phyloP scores from a whole-genome alignment of 2,329 filamentous ascomycete genomes.

The Colletotrichum limetticola region DNA sequence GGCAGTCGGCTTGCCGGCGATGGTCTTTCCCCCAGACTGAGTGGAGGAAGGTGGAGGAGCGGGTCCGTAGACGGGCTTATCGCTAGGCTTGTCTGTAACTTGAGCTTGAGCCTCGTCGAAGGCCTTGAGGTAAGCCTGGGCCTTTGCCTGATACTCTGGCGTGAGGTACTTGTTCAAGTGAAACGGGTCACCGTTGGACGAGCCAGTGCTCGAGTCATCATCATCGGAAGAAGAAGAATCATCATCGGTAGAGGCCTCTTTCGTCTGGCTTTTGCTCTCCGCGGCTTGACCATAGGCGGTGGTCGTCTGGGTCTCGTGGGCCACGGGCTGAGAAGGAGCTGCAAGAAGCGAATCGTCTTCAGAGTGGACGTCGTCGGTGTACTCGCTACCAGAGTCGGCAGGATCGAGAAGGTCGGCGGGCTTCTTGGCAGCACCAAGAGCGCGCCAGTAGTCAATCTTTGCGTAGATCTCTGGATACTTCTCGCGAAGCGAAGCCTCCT shows the following conservation, averaged over 20 bases:
- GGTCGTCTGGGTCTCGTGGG: background rate
- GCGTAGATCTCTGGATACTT: constrained; percentile 23
- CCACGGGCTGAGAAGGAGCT: background rate
- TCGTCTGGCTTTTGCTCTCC: background rate
- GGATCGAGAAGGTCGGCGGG: background rate
- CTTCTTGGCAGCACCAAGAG: constrained; percentile 2
- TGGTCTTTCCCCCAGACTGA: background rate
- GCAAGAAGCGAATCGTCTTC: background rate
- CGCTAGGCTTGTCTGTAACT: background rate
- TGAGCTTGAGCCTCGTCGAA: background rate
- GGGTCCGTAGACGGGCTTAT: background rate
- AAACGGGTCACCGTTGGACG: background rate
- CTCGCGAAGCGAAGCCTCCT: background rate
- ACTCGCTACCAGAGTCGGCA: background rate
- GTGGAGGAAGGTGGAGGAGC: background rate
- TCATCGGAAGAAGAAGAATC: background rate
- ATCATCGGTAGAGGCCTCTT: background rate
- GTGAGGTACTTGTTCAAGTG: constrained; percentile 12
- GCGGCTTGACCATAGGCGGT: background rate
- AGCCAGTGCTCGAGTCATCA: constrained; percentile 3
- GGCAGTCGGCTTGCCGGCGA: background rate
- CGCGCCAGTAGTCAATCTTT: constrained; percentile 20
- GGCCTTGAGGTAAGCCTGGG: background rate
- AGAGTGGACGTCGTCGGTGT: background rate
- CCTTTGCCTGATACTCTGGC: background rate